These are phyloP conservation scores for Tetrapisispora nanseiensis DNA, from an alignment of 805 yeast species.

Conservation along the genomic window DNA sequence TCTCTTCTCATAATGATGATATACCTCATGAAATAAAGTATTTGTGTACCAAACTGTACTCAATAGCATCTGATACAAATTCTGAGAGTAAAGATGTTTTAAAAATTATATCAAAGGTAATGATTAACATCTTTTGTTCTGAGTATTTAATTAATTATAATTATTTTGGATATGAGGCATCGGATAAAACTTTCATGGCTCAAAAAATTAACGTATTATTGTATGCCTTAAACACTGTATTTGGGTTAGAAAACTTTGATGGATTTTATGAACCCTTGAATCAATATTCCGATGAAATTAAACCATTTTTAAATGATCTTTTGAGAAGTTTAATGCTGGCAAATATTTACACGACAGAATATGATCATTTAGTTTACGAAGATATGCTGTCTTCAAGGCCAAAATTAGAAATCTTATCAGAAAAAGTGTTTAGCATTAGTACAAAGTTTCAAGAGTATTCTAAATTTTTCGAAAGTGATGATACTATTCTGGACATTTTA, in stretches of 20 bases:
- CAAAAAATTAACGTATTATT: slow-evolving; percentile 14
- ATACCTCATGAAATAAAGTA: slow-evolving; percentile 51
- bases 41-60: slow-evolving; percentile 41
- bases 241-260: slow-evolving; percentile 19
- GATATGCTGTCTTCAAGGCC: slow-evolving; percentile 24
- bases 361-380: slow-evolving; percentile 22
- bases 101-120: slow-evolving; percentile 36
- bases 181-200: slow-evolving; percentile 2
- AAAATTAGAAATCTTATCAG: slow-evolving; percentile 17
- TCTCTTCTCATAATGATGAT: slow-evolving; percentile 32
- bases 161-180: slow-evolving; percentile 16
- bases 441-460: slow-evolving; percentile 34
- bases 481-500: slow-evolving; percentile 40
- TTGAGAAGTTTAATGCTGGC: slow-evolving; percentile 20
- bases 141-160: slow-evolving; percentile 18
- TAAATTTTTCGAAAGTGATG: slow-evolving; percentile 42
- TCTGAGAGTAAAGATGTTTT: slow-evolving; percentile 63
- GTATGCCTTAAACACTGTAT: slow-evolving; percentile 18
- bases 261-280: slow-evolving; percentile 28
- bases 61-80: slow-evolving; percentile 34
- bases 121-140: slow-evolving; percentile 18
- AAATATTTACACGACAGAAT: slow-evolving; percentile 23
- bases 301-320: slow-evolving; percentile 19
- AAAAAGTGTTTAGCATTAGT: slow-evolving; percentile 34
- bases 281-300: slow-evolving; percentile 25